Evolutionary conservation across 306 rosid genomes (phyloP).

Genomic region (Gynostemma pentaphyllum): DNA sequence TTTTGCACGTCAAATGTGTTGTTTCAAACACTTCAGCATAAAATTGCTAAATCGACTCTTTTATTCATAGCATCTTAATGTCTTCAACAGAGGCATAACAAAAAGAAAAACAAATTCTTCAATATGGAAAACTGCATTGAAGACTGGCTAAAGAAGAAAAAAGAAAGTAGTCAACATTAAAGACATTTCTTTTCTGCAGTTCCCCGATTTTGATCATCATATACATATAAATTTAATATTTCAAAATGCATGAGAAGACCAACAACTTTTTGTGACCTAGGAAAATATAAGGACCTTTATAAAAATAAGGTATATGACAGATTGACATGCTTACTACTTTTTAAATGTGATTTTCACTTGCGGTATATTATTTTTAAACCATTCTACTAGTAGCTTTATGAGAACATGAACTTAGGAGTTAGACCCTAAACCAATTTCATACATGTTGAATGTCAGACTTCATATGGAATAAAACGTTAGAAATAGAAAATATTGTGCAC

Average conservation of each 20-base stretch:
- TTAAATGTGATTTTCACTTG: too few species aligned
- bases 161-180: not conserved
- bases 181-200: too few species aligned
- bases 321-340: too few species aligned
- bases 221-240: not conserved
- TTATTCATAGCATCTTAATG: not conserved
- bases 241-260: too few species aligned
- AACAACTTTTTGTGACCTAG: too few species aligned
- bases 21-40: not conserved
- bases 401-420: not conserved
- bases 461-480: not conserved
- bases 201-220: not conserved
- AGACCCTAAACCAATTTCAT: not conserved
- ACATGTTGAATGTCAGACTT: not conserved
- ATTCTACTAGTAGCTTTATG: not conserved
- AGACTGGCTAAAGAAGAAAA: not conserved
- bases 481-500: not conserved
- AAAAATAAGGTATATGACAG: too few species aligned
- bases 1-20: not conserved
- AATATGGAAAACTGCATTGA: not conserved
- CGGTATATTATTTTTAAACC: too few species aligned
- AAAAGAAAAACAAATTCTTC: not conserved
- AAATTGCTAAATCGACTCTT: not conserved
- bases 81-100: not conserved
- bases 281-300: too few species aligned